Evolutionary conservation across 2,329 filamentous ascomycete genomes (phyloP), one percentile per base, ranked within the genome.

Genomic region (Penicillium polonicum): DNA sequence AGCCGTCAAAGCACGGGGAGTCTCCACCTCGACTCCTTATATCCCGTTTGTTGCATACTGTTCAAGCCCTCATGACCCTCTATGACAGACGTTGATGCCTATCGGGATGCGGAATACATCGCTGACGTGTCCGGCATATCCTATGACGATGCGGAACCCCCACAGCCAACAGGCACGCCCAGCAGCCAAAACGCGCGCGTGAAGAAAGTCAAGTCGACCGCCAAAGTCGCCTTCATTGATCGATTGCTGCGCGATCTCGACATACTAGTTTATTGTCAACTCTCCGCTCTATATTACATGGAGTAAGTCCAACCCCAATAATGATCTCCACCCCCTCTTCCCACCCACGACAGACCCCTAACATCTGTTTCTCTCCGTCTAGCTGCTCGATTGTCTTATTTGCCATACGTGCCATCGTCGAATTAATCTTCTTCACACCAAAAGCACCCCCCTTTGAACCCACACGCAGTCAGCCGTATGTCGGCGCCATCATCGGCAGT

Each of bases 201-300:
- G 60, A 74, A 65, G 63, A 74, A 72, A 60, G 65, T 69, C 29
- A 74, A 74, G 58, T 67, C 70, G 6, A 69, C 72, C 27, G 76
- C 76, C 54, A 78, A 80, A 63, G 72, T 74, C 25, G 74, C 76
- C 25, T 72, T 82, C 62, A 78, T 87, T 41, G 81, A 85, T 64
- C 79, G 83, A 53, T 69, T 87, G 49, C 76, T 86, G 59, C 78
- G 80, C 55, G 80, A 82, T 65, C 71, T 87, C 43, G 85, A 88
- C 65, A 79, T 84, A 64, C 67, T 85, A 48, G 79, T 86, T 55
- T 87, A 85, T 73, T 81, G 84, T 69, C 77, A 88, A 74, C 74
- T 88, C 58, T 83, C 84, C 38, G 78, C 80, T 8, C 72, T 86
- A 58, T 88, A 88, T 71, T 84, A 87, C 70, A 79, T 86, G 73